Conservation (phyloP, 495 filamentous ascomycete species). For the Annulohypoxylon nitens region DNA sequence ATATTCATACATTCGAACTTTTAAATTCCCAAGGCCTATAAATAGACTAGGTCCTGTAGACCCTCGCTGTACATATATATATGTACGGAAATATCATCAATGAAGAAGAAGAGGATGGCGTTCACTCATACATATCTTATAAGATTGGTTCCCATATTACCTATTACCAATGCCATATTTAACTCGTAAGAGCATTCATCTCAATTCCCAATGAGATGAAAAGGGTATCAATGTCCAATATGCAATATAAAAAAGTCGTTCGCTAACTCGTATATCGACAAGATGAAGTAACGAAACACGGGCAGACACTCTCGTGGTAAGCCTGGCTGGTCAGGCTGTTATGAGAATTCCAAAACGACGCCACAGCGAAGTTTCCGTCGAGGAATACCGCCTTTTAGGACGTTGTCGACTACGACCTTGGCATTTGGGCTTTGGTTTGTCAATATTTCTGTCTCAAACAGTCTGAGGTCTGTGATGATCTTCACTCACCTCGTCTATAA, state of each 20-base stretch:
- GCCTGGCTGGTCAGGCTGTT: slow-evolving; percentile 1
- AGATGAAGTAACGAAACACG: not conserved
- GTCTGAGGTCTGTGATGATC: not conserved
- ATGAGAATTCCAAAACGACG: slow-evolving; percentile 18
- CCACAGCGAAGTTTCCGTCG: slow-evolving; percentile 9
- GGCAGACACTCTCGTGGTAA: not conserved
- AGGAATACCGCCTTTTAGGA: slow-evolving; percentile 4
- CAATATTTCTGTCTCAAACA: not conserved
- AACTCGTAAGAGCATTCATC: slow-evolving; percentile 5
- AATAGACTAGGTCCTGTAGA: not conserved
- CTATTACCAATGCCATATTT: not conserved
- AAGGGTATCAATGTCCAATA: slow-evolving; percentile 42
- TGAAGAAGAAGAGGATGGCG: slow-evolving; percentile 6
- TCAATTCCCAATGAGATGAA: slow-evolving; percentile 16
- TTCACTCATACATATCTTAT: slow-evolving; percentile 11
- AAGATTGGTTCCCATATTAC: not conserved
- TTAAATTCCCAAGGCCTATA: not conserved
- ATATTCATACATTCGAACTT: not conserved
- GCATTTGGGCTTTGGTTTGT: slow-evolving; percentile 11
- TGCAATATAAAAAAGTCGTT: slow-evolving; percentile 13
- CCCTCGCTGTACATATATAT: not conserved
- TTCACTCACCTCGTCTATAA: slow-evolving; percentile 22
- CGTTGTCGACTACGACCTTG: not conserved
- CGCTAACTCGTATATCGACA: slow-evolving; percentile 3
- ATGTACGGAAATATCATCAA: not conserved